Evolutionary conservation across 169 alveolate genomes (phyloP).

Genomic region (Plasmodium reichenowi): DNA sequence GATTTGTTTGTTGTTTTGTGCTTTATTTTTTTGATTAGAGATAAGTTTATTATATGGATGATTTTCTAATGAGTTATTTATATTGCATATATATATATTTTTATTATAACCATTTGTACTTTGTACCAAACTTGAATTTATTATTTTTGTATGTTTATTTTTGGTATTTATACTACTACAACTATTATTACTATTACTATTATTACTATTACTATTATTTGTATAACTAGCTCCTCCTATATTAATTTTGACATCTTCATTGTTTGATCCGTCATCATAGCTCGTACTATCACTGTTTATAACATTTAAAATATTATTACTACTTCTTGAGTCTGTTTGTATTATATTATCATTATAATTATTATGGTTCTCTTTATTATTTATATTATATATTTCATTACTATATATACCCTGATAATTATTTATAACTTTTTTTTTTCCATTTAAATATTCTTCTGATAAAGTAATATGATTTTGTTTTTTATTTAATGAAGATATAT

Average conservation of each 20-base stretch:
- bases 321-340: background rate
- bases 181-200: no score
- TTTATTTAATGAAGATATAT: no score
- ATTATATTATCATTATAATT: conserved; percentile 1
- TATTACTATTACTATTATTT: background rate
- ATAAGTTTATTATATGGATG: no score
- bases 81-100: no score
- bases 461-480: no score
- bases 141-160: no score
- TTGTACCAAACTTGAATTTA: no score
- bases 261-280: background rate
- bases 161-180: no score
- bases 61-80: no score
- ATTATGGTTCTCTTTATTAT: background rate
- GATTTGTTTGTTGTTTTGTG: background rate
- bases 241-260: background rate
- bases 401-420: background rate
- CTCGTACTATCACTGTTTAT: background rate
- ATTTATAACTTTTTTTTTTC: background rate
- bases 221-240: background rate
- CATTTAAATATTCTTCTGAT: no score
- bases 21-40: background rate
- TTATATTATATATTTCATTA: background rate
- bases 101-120: no score
- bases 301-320: background rate